Conservation (phyloP, 2,329 filamentous ascomycete species). For the Tolypocladium tropicale region DNA sequence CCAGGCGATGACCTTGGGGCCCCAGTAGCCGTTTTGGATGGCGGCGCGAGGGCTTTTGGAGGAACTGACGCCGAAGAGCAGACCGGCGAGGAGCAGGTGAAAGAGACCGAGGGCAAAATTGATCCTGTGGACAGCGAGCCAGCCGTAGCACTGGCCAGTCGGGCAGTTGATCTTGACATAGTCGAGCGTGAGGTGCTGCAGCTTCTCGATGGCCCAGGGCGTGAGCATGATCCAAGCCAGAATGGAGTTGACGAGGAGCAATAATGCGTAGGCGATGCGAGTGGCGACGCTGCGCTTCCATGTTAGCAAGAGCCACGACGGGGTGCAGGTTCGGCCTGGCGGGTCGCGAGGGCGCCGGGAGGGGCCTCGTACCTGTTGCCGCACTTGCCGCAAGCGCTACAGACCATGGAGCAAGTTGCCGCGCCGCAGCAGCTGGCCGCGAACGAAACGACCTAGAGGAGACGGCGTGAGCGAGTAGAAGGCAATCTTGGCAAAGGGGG, state of each 20-base stretch:
- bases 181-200: slow-evolving; percentile 84
- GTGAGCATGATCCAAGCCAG: slow-evolving; percentile 99
- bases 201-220: slow-evolving; percentile 92
- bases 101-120: slow-evolving; percentile 95
- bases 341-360: neutral
- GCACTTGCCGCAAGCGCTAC: slow-evolving; percentile 92
- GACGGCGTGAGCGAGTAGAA: neutral
- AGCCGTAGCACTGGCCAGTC: slow-evolving; percentile 85
- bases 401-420: slow-evolving; percentile 91
- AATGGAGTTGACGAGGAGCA: slow-evolving; percentile 93
- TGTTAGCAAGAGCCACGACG: neutral
- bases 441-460: slow-evolving; percentile 58
- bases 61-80: slow-evolving; percentile 77
- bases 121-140: slow-evolving; percentile 92
- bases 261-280: slow-evolving; percentile 89
- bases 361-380: slow-evolving; percentile 63
- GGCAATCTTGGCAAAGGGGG: neutral
- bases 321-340: slow-evolving; percentile 1
- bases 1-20: slow-evolving; percentile 89
- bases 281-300: slow-evolving; percentile 67
- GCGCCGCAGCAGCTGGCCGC: slow-evolving; percentile 91
- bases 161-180: slow-evolving; percentile 94
- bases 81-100: slow-evolving; percentile 74
- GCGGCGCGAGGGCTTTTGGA: slow-evolving; percentile 80
- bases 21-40: slow-evolving; percentile 98